A percentile compares a stretch with the other conserved stretches of the same genome.
These are phyloP conservation scores for Cyclostephanos tholiformis DNA, from an alignment of 108 stramenopile genomes.

Conservation along the genomic window DNA sequence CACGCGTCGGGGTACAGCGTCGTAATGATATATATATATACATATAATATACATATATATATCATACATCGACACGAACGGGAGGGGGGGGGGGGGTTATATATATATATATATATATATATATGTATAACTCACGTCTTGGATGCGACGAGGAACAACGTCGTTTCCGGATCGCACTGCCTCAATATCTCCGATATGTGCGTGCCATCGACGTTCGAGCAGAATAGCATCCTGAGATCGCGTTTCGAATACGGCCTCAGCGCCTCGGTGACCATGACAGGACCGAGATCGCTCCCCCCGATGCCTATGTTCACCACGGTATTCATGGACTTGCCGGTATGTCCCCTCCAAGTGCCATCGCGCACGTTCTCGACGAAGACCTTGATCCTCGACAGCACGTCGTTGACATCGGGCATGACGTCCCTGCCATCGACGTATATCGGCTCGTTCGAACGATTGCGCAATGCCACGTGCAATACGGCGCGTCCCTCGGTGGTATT, in stretches of 20 bases:
- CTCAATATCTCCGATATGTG: slow-evolving; percentile 91
- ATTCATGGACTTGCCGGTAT: slow-evolving; percentile 91
- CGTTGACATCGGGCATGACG: slow-evolving; percentile 91
- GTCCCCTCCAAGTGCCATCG: slow-evolving; percentile 84
- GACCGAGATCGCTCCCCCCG: slow-evolving; percentile 94
- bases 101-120: not conserved
- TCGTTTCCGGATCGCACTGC: slow-evolving; percentile 85
- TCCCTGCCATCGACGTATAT: slow-evolving; percentile 88
- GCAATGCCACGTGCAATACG: slow-evolving; percentile 79
- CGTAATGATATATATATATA: no score
- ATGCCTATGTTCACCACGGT: slow-evolving; percentile 96
- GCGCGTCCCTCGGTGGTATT: slow-evolving; percentile 83
- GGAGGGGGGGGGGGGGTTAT: no score
- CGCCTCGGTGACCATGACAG: slow-evolving; percentile 97
- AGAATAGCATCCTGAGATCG: slow-evolving; percentile 89
- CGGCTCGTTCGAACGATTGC: slow-evolving; percentile 80
- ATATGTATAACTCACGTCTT: slow-evolving; percentile 63
- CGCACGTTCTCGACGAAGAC: slow-evolving; percentile 88
- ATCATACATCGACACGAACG: no score
- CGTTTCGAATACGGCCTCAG: slow-evolving; percentile 87
- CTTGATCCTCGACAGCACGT: slow-evolving; percentile 83
- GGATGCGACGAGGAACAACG: slow-evolving; percentile 91
- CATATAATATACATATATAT: no score
- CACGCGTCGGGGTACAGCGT: no score
- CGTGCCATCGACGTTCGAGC: slow-evolving; percentile 97